These are phyloP conservation scores for Luvunga scandens DNA, from an alignment of 345 rosid genomes.

Conservation along the genomic window DNA sequence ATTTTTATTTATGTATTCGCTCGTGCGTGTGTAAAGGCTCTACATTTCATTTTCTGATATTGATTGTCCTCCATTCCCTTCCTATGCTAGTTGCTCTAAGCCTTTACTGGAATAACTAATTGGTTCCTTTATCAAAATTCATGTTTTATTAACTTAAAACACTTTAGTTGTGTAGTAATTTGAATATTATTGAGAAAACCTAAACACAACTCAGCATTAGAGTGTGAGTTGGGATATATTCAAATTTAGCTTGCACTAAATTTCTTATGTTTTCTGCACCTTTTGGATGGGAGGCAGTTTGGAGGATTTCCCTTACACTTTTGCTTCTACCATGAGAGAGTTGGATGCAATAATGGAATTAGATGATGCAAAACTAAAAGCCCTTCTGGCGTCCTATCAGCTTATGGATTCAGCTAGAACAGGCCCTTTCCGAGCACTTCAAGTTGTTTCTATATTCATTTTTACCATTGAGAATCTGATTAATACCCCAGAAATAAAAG, in stretches of 20 bases:
- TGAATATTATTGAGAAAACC: background rate
- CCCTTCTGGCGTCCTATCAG: conserved; percentile 56
- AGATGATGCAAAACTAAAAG: conserved; percentile 48
- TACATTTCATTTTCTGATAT: background rate
- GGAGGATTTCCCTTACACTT: conserved; percentile 59
- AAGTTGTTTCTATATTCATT: conserved; percentile 62
- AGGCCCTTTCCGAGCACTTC: conserved; percentile 72
- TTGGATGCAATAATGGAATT: conserved; percentile 52
- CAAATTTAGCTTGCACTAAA: background rate
- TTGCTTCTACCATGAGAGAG: conserved; percentile 59
- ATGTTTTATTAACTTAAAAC: background rate
- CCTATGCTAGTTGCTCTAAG: background rate
- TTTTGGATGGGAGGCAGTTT: conserved; percentile 39
- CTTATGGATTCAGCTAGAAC: conserved; percentile 53
- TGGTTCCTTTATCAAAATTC: background rate
- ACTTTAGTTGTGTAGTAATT: background rate
- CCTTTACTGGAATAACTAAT: background rate
- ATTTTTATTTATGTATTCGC: background rate
- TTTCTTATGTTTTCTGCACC: conserved; percentile 18
- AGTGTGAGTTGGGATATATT: background rate
- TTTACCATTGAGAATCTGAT: conserved; percentile 51
- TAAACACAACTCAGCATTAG: background rate
- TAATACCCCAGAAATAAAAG: conserved; percentile 22
- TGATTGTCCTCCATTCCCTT: background rate
- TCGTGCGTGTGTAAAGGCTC: background rate